These are phyloP conservation scores for Hypomyces rosellus DNA, from an alignment of 2,329 filamentous ascomycete species.

Conservation along the genomic window DNA sequence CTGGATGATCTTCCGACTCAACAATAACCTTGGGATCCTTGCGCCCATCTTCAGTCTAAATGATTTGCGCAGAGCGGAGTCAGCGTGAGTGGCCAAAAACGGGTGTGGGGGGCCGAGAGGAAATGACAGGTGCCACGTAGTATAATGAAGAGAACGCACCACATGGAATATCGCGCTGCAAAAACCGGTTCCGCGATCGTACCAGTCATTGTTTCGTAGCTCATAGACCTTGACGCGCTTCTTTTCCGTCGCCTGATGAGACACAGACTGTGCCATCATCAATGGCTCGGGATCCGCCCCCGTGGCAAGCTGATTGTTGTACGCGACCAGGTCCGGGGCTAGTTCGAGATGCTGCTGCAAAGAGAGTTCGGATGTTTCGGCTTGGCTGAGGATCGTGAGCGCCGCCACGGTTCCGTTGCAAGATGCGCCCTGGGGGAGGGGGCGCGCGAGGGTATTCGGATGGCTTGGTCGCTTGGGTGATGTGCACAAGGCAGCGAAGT, in stretches of 20 bases:
- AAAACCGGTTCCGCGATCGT: constrained; percentile 93
- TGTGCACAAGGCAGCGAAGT: constrained; percentile 8
- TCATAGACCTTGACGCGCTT: constrained; percentile 97
- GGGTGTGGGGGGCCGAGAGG: not conserved
- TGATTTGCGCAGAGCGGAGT: not conserved
- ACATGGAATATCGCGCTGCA: constrained; percentile 61
- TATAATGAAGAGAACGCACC: constrained; percentile 40
- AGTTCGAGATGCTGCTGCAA: constrained; percentile 55
- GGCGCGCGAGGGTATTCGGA: constrained; percentile 11
- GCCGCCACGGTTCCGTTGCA: constrained; percentile 46
- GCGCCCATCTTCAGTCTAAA: constrained; percentile 51
- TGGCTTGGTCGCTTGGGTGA: not conserved
- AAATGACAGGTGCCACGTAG: constrained; percentile 45
- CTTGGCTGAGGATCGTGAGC: constrained; percentile 48
- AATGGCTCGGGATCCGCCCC: constrained; percentile 54
- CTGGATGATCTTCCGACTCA: constrained; percentile 86
- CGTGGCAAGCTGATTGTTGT: constrained; percentile 39
- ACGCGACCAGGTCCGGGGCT: constrained; percentile 45
- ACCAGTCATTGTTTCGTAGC: constrained; percentile 98
- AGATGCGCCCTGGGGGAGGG: constrained; percentile 18
- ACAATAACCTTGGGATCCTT: constrained; percentile 87
- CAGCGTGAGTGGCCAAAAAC: not conserved
- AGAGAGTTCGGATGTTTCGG: constrained; percentile 48
- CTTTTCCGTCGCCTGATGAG: constrained; percentile 60
- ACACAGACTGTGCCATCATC: constrained; percentile 68